Evolutionary conservation across 441 rosid genomes (phyloP), one percentile per base, ranked within the genome.

Genomic region (Geranium incanum): DNA sequence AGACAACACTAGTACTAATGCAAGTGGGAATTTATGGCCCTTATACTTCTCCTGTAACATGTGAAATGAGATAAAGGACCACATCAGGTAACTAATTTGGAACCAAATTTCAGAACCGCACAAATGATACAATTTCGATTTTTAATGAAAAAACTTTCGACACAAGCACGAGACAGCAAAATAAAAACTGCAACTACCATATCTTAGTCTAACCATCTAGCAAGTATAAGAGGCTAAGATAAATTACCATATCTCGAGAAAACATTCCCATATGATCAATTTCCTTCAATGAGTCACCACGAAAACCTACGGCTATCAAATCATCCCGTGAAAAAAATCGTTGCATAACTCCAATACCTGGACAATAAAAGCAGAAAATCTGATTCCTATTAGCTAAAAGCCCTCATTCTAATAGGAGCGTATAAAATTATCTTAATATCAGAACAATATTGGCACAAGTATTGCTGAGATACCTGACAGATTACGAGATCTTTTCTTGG

Each of bases 261-360:
- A 38, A 13, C 33, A 41, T 62, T 43, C 67, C 71, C 60, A 70
- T 50, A 62, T 62, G 69, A 77, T 85, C 85, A 70, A 75, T 75
- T 75, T 81, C 86, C 62, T 67, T 76, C 75, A 68, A 18, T 81
- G 79, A 75, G 33, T 63, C 76, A 50, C 79, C 73, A 66, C 48
- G 79, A 75, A 85, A 76, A 57, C 85, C 88, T 23, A 75, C 43
- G 5, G 78, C 83, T 48, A 75, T 77, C 81, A 85, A 76, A 70
- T 85, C 85, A 69, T 76, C 76, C 13, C 77, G 77, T 68, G 84
- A 83, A 74, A 48, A 78, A 55, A 85, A 83, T 68, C 64, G 69
- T 45, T 73, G 75, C 74, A 85, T 86, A 70, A 78, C 84, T 62
- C 57, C 43, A 70, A 80, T 70, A 63, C 82, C 88, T 85, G 73